phyloP scores from a whole-genome alignment of 2,329 filamentous ascomycete genomes.

The Colletotrichum sp. region DNA sequence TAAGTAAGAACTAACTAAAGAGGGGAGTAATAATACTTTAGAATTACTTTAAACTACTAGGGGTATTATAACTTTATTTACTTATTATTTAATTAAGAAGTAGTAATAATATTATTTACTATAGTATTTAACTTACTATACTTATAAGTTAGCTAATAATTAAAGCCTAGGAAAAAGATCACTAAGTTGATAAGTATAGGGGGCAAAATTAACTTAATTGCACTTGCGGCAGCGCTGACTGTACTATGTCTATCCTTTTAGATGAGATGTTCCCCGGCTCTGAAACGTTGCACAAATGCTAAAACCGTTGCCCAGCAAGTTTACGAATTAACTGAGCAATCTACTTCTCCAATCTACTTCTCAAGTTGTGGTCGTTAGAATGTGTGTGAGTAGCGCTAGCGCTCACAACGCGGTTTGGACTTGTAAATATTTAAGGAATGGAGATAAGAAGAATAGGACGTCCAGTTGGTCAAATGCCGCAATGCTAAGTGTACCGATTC shows the following conservation, averaged over 20 bases:
- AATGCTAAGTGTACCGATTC: not conserved
- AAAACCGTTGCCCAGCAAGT: not conserved
- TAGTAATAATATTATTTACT: no score
- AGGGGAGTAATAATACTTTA: no score
- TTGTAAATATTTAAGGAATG: fast-evolving
- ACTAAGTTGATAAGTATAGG: no score
- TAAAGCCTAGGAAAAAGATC: no score
- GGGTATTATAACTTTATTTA: no score
- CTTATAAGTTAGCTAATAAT: no score
- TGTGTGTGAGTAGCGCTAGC: not conserved
- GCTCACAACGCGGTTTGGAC: not conserved
- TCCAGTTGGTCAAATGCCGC: not conserved
- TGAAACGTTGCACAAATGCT: fast-evolving
- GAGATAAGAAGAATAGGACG: fast-evolving
- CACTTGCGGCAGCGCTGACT: no score
- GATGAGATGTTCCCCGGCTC: not conserved
- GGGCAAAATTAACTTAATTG: no score
- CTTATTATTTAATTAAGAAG: no score
- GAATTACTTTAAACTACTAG: no score
- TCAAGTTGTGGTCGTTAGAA: not conserved
- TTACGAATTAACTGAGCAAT: not conserved
- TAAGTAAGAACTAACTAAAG: no score
- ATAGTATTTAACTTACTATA: no score
- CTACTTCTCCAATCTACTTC: fast-evolving
- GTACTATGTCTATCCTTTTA: not conserved